These are phyloP conservation scores for Aspergillus sp. DNA, from an alignment of 2,329 filamentous ascomycete genomes.

Conservation along the genomic window DNA sequence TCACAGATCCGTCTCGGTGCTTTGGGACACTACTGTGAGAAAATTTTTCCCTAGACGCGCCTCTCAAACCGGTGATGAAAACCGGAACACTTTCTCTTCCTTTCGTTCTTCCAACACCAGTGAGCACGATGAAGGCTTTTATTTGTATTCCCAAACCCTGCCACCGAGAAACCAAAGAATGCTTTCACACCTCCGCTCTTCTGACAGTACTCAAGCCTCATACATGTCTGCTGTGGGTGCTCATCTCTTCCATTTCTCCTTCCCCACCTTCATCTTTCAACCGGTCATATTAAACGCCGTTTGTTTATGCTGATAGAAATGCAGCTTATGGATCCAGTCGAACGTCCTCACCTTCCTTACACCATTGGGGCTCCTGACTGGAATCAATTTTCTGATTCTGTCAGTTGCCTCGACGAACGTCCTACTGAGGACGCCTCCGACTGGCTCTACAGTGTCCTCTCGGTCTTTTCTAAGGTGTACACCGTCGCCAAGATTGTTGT, in stretches of 20 bases:
- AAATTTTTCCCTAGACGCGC: slow-evolving; percentile 18
- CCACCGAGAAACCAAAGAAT: slow-evolving; percentile 10
- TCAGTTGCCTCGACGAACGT: slow-evolving; percentile 18
- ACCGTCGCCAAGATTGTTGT: slow-evolving; percentile 36
- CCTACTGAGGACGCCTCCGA: slow-evolving; percentile 18
- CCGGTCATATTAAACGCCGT: not conserved
- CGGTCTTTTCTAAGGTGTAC: slow-evolving; percentile 35
- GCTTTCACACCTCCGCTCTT: slow-evolving; percentile 5
- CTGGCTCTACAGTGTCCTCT: slow-evolving; percentile 29
- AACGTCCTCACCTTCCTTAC: slow-evolving; percentile 27
- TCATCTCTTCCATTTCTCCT: not conserved
- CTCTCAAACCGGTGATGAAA: slow-evolving; percentile 3
- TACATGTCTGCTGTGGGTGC: slow-evolving; percentile 22
- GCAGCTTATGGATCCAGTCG: slow-evolving; percentile 18
- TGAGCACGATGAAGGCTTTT: slow-evolving; percentile 22
- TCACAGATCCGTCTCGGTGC: slow-evolving; percentile 14
- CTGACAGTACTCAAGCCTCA: slow-evolving; percentile 19
- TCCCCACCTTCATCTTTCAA: not conserved
- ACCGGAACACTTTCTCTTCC: slow-evolving; percentile 1
- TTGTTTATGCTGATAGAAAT: not conserved
- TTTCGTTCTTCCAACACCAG: slow-evolving; percentile 8
- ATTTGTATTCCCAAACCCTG: slow-evolving; percentile 23
- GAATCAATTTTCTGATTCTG: slow-evolving; percentile 17
- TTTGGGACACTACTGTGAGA: slow-evolving; percentile 17
- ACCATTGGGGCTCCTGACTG: slow-evolving; percentile 32